Base-by-base conservation (phyloP, 2,329 filamentous ascomycete species). In the Cytospora schulzeri region DNA sequence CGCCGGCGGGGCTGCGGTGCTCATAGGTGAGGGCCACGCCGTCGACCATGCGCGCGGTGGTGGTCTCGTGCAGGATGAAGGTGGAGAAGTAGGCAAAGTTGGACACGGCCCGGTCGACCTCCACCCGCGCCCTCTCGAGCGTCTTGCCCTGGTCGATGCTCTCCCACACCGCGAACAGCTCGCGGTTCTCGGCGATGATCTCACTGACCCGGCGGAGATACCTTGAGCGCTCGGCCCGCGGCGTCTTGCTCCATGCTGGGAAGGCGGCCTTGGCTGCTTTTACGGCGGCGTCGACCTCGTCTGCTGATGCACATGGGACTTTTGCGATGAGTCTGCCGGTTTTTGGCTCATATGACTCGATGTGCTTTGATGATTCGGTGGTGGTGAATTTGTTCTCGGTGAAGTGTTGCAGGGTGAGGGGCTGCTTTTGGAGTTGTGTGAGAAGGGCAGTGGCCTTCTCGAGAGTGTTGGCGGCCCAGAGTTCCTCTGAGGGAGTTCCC, bases 141-240 rank as follows among this genome's bases (percentile, higher is more conserved):
- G 72, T 75, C 69, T 76, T 76, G 12, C 74, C 74, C 63, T 76
- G 74, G 62, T 76, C 74, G 29, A 75, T 72, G 66, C 73, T 75
- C 64, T 76, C 74, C 74, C 74, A 76, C 1, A 75, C 71, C 2
- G 74, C 74, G 55, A 76, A 73, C 7, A 74, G 63, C 60, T 76
- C 74, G 4, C 70, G 69, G 26, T 75, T 69, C 35, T 73, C 68
- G 51, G 70, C 69, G 45, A 75, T 69, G 38, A 74, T 56, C 28
- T 72, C 67, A 52, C 69, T 70, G 22, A 75, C 55, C 7, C 68
- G 67, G 48, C 69, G 69, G 28, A 75, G 69, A 48, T 70, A 66
- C 26, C 66, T 60, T 11, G 73, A 74, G 35, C 73, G 65, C 38
- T 68, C 67, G 19, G 67, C 64, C 12, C 68, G 69, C 2, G 72